Conservation (phyloP, 106 monocot species). For the Allium fistulosum region DNA sequence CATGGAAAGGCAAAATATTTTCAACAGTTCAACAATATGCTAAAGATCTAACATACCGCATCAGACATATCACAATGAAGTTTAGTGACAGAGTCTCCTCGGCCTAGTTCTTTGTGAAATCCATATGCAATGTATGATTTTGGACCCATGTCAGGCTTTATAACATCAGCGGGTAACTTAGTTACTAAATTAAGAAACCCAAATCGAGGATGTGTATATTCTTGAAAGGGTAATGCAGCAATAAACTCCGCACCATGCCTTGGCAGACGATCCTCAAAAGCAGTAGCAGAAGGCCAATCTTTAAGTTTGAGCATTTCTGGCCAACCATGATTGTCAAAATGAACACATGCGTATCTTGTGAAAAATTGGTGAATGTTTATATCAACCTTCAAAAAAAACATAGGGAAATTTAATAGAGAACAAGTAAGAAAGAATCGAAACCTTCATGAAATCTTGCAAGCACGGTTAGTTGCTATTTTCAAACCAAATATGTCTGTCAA, state of each 20-base stretch:
- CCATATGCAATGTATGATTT: slow-evolving; percentile 99
- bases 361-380: slow-evolving; percentile 66
- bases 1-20: too few species aligned
- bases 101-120: slow-evolving; percentile 55
- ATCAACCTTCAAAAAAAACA: slow-evolving; percentile 34
- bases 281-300: slow-evolving; percentile 84
- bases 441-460: too few species aligned
- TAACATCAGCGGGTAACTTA: slow-evolving; percentile 47
- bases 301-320: slow-evolving; percentile 94
- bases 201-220: slow-evolving; percentile 80
- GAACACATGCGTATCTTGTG: slow-evolving; percentile 51
- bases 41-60: slow-evolving; percentile 38
- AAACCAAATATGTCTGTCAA: too few species aligned
- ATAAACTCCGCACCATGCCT: slow-evolving; percentile 90
- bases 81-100: slow-evolving; percentile 95
- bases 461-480: too few species aligned
- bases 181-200: slow-evolving; percentile 75
- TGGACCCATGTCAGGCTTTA: slow-evolving; percentile 91
- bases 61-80: slow-evolving; percentile 98
- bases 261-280: slow-evolving; percentile 77
- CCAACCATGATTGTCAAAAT: slow-evolving; percentile 35
- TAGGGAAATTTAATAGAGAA: too few species aligned
- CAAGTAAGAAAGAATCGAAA: too few species aligned
- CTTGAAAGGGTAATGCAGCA: slow-evolving; percentile 67
- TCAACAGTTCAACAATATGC: background rate